These are phyloP conservation scores for Cenchrus purpureus DNA, from an alignment of 176 grass and related monocot species.

Conservation along the genomic window DNA sequence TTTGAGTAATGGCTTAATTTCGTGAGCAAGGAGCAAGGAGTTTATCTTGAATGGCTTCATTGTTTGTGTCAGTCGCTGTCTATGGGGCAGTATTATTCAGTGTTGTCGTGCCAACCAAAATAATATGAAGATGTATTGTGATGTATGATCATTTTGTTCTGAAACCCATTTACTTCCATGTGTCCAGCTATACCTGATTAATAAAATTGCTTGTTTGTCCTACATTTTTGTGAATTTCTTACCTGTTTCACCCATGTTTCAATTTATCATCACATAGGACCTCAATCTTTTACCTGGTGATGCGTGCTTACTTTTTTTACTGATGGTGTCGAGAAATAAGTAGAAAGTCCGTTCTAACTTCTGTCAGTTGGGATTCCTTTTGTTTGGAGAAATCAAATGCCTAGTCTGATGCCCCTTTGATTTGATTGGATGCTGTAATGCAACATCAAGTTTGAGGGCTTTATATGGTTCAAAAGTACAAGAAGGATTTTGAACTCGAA, in stretches of 20 bases:
- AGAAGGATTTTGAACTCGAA: not conserved
- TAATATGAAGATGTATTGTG: conserved; percentile 46
- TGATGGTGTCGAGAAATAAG: not conserved
- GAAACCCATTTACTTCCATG: not conserved
- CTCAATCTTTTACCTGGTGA: not conserved
- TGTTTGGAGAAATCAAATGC: not conserved
- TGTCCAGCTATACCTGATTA: not conserved
- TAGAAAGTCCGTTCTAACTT: not conserved
- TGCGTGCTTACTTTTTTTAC: not conserved
- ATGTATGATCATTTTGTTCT: conserved; percentile 1
- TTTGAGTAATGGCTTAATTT: conserved; percentile 48
- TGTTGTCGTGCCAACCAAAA: conserved; percentile 39
- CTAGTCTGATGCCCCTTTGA: not conserved
- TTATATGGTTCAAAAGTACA: conserved; percentile 8
- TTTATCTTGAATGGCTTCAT: conserved; percentile 26
- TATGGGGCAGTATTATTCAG: conserved; percentile 31
- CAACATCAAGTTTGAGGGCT: not conserved
- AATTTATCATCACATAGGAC: not conserved
- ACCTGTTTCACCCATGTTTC: not conserved
- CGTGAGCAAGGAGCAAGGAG: not conserved
- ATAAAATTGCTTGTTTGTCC: not conserved
- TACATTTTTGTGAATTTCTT: conserved; percentile 7
- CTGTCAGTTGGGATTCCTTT: not conserved
- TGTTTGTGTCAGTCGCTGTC: conserved; percentile 18
- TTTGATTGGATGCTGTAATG: not conserved